These are phyloP conservation scores for Acer negundo DNA, from an alignment of 345 rosid genomes.

Conservation along the genomic window DNA sequence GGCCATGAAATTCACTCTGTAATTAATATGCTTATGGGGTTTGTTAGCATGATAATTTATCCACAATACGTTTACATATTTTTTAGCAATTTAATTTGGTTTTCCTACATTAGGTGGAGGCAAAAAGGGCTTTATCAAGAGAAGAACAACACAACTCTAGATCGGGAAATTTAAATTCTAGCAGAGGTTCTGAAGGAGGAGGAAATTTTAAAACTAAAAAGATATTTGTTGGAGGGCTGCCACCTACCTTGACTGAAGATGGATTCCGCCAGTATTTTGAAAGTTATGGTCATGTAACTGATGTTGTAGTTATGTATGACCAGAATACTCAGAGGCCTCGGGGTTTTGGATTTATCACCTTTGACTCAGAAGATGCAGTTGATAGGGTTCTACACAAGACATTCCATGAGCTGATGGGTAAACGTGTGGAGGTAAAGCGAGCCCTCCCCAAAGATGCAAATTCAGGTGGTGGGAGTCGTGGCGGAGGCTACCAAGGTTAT, in stretches of 20 bases:
- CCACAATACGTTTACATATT: neutral
- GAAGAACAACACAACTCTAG: constrained; percentile 43
- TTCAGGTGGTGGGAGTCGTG: constrained; percentile 31
- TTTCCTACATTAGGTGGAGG: constrained; percentile 39
- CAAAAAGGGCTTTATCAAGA: constrained; percentile 44
- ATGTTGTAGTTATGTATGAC: constrained; percentile 47
- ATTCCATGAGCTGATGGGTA: constrained; percentile 36
- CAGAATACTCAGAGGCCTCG: constrained; percentile 46
- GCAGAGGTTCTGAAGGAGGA: constrained; percentile 32
- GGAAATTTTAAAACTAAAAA: constrained; percentile 41
- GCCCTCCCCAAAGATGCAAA: constrained; percentile 43
- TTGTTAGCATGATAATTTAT: neutral
- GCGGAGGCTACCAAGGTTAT: constrained; percentile 34
- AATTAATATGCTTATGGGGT: neutral
- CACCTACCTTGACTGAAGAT: constrained; percentile 37
- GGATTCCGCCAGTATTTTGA: constrained; percentile 40
- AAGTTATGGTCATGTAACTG: constrained; percentile 41
- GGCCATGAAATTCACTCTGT: neutral
- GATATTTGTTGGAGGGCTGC: constrained; percentile 47
- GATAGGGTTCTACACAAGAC: constrained; percentile 36
- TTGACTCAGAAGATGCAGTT: constrained; percentile 45
- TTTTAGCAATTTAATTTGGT: constrained; percentile 10
- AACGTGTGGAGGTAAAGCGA: constrained; percentile 44
- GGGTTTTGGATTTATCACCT: constrained; percentile 50
- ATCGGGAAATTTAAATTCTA: constrained; percentile 29